phyloP scores from a whole-genome alignment of 2,329 filamentous ascomycete genomes.

The Cordyceps sp. region DNA sequence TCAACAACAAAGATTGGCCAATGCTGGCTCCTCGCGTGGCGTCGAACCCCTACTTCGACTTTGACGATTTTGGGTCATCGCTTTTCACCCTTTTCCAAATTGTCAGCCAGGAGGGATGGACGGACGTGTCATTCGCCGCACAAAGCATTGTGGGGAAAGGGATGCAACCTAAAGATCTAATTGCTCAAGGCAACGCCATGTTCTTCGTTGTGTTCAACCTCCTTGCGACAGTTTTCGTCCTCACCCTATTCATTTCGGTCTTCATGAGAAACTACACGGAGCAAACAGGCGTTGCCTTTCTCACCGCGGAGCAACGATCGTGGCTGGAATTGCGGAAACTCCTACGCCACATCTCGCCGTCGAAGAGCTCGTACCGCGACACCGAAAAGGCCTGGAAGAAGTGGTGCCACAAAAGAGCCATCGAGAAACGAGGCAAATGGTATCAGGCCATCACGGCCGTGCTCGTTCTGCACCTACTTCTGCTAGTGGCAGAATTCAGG shows the following conservation, averaged over 20 bases:
- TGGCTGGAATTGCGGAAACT: conserved; percentile 93
- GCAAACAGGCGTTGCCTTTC: conserved; percentile 88
- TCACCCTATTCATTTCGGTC: conserved; percentile 95
- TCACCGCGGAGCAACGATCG: conserved; percentile 89
- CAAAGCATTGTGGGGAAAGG: conserved; percentile 67
- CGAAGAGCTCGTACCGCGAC: conserved; percentile 73
- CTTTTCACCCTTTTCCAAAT: conserved; percentile 97
- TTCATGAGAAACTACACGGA: conserved; percentile 99
- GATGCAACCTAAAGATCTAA: conserved; percentile 52
- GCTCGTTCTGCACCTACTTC: conserved; percentile 64
- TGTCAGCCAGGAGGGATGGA: conserved; percentile 96
- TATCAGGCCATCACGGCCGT: conserved; percentile 66
- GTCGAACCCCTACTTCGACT: conserved; percentile 71
- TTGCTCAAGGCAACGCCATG: conserved; percentile 68
- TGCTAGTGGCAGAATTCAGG: conserved; percentile 77
- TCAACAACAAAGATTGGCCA: conserved; percentile 55
- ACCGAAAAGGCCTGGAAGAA: conserved; percentile 65
- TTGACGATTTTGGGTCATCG: conserved; percentile 86
- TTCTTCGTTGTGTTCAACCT: conserved; percentile 97
- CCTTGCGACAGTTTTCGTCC: conserved; percentile 84
- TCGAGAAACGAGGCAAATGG: conserved; percentile 89
- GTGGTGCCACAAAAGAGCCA: conserved; percentile 89
- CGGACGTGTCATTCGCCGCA: conserved; percentile 73
- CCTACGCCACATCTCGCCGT: conserved; percentile 81
- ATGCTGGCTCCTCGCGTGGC: conserved; percentile 71